Conservation (phyloP, 2,329 filamentous ascomycete species). For the Penicillium sp. region DNA sequence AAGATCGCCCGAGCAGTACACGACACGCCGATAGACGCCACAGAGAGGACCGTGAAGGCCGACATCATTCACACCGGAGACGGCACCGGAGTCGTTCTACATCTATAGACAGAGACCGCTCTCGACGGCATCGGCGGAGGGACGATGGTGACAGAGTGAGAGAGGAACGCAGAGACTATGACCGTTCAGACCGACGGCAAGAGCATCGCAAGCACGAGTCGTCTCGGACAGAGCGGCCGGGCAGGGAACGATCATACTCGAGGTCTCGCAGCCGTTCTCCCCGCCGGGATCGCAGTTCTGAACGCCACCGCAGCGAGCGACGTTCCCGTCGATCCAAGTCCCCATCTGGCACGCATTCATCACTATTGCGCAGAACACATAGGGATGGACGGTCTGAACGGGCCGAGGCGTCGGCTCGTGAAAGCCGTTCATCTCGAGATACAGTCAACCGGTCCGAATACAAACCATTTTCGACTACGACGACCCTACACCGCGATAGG, state of each 20-base stretch:
- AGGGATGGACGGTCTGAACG: neutral
- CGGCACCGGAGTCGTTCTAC: constrained; percentile 29
- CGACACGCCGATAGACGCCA: constrained; percentile 22
- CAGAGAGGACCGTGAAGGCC: constrained; percentile 22
- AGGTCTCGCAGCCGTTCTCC: constrained; percentile 23
- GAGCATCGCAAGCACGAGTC: constrained; percentile 12
- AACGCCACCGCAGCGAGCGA: constrained; percentile 19
- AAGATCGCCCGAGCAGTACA: constrained; percentile 18
- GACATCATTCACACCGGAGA: constrained; percentile 27
- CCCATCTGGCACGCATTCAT: constrained; percentile 11
- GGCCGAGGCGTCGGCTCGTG: constrained; percentile 1
- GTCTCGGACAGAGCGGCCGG: constrained; percentile 14
- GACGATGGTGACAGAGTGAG: constrained; percentile 18
- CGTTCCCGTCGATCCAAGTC: constrained; percentile 31
- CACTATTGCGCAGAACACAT: constrained; percentile 8
- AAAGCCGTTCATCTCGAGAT: constrained; percentile 4
- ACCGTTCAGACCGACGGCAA: constrained; percentile 15
- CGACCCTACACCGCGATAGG: neutral
- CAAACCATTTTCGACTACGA: constrained; percentile 1
- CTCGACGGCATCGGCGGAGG: constrained; percentile 24
- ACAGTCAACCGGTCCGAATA: neutral
- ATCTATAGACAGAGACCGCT: constrained; percentile 25
- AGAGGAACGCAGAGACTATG: constrained; percentile 15
- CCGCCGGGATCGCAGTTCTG: constrained; percentile 15
- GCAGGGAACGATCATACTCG: constrained; percentile 19